Evolutionary conservation across 2,329 filamentous ascomycete species (phyloP), one percentile per base, ranked within the genome.

Genomic region (Clathrospora elynae): DNA sequence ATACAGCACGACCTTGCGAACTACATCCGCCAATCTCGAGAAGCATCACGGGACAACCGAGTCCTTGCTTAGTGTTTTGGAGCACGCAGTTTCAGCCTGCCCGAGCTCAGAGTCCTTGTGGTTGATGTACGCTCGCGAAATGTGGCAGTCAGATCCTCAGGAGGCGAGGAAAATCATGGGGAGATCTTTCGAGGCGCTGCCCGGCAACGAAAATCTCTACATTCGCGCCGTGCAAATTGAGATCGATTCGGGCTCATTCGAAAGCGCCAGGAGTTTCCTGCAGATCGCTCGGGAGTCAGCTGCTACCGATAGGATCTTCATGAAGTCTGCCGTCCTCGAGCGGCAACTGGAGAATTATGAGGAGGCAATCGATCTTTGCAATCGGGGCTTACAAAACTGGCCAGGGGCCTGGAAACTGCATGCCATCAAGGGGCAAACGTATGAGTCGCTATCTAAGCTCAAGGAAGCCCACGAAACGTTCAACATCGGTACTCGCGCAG

Each of bases 341-440:
- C 83, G 93, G 10, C 89, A 95, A 57, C 77, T 89, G 14, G 87
- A 85, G 42, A 86, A 93, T 58, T 78, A 78, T 17, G 89, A 96
- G 32, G 83, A 84, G 1, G 91, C 93, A 0, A 79, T 99, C 10
- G 88, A 95, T 61, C 83, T 99, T 8, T 88, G 88, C 29, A 89
- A 91, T 46, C 86, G 95, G 66, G 93, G 87, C 1, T 76, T 99
- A 23, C 86, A 91, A 54, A 80, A 89, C 7, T 99, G 95, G 74
- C 92, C 93, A 1, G 82, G 84, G 30, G 83, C 87, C 9, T 80
- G 89, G 37, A 97, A 97, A 72, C 79, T 99, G 16, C 96, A 92
- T 86, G 96, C 97, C 88, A 88, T 96, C 76, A 99, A 99, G 73
- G 93, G 95, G 0, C 93, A 99, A 67, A 93, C 97, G 51, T 99